These are phyloP conservation scores for Phytophthora pistaciae DNA, from an alignment of 352 stramenopile species.

Conservation along the genomic window DNA sequence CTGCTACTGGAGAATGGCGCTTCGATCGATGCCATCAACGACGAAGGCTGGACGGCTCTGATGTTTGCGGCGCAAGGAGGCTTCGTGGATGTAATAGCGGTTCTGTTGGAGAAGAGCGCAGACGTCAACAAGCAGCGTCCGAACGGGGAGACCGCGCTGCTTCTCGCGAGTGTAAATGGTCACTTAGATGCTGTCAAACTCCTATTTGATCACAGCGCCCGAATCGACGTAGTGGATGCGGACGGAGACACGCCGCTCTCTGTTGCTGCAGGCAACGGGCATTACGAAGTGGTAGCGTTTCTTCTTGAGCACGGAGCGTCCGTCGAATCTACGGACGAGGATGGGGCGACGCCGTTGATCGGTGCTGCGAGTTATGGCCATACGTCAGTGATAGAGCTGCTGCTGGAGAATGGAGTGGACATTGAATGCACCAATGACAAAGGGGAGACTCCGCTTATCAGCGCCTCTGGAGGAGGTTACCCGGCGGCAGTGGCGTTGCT, in stretches of 20 bases:
- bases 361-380: too few relatives aligned
- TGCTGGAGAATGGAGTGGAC: too few relatives aligned
- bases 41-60: conserved; percentile 8
- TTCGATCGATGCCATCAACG: not conserved
- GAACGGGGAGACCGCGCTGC: not conserved
- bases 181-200: not conserved
- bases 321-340: too few relatives aligned
- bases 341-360: too few relatives aligned
- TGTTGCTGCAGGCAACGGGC: not conserved
- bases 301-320: too few relatives aligned
- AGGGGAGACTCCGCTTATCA: too few relatives aligned
- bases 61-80: not conserved
- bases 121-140: not conserved
- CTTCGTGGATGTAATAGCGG: not conserved
- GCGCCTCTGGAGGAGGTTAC: too few relatives aligned
- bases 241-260: not conserved
- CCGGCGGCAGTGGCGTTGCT: too few relatives aligned
- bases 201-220: not conserved
- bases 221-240: not conserved
- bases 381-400: too few relatives aligned
- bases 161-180: not conserved
- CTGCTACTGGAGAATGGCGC: conserved; percentile 4
- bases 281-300: not conserved
- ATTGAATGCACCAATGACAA: too few relatives aligned
- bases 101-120: conserved; percentile 6